These are phyloP conservation scores for Gossypium gossypioides DNA, from an alignment of 441 rosid genomes.

Conservation along the genomic window DNA sequence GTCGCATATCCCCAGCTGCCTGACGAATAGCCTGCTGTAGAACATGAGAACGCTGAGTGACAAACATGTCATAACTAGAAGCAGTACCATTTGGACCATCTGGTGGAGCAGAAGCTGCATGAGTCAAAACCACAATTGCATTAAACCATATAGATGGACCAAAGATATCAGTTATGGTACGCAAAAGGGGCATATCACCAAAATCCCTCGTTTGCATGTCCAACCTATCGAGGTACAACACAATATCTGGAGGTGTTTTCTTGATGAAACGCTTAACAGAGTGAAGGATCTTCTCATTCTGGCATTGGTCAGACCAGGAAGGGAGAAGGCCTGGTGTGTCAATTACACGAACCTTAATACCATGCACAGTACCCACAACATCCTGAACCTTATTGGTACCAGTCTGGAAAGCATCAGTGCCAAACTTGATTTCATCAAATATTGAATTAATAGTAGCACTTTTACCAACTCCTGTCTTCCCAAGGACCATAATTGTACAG, in stretches of 20 bases:
- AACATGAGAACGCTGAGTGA: slow-evolving; percentile 89
- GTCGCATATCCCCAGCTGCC: slow-evolving; percentile 96
- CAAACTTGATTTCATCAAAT: slow-evolving; percentile 74
- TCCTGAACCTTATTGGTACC: slow-evolving; percentile 90
- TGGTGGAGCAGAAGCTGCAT: slow-evolving; percentile 98
- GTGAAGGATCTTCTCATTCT: slow-evolving; percentile 76
- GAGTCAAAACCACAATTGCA: slow-evolving; percentile 92
- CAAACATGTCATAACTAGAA: slow-evolving; percentile 91
- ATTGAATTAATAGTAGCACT: slow-evolving; percentile 93
- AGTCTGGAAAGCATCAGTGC: slow-evolving; percentile 65
- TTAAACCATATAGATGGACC: slow-evolving; percentile 96
- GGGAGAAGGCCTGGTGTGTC: slow-evolving; percentile 94
- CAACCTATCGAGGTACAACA: slow-evolving; percentile 86
- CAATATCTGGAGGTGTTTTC: slow-evolving; percentile 88
- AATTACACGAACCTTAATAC: slow-evolving; percentile 77
- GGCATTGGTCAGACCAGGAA: slow-evolving; percentile 82
- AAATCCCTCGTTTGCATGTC: slow-evolving; percentile 92
- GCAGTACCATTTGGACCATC: slow-evolving; percentile 92
- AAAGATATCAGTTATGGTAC: slow-evolving; percentile 76
- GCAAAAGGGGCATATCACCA: slow-evolving; percentile 87
- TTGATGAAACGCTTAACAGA: slow-evolving; percentile 73
- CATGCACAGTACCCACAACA: slow-evolving; percentile 88
- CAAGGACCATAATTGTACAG: slow-evolving; percentile 93
- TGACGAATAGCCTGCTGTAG: slow-evolving; percentile 91
- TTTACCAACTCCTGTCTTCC: slow-evolving; percentile 92